phyloP scores from a whole-genome alignment of 2,329 filamentous ascomycete genomes.

The Bimuria novae-zelandiae region DNA sequence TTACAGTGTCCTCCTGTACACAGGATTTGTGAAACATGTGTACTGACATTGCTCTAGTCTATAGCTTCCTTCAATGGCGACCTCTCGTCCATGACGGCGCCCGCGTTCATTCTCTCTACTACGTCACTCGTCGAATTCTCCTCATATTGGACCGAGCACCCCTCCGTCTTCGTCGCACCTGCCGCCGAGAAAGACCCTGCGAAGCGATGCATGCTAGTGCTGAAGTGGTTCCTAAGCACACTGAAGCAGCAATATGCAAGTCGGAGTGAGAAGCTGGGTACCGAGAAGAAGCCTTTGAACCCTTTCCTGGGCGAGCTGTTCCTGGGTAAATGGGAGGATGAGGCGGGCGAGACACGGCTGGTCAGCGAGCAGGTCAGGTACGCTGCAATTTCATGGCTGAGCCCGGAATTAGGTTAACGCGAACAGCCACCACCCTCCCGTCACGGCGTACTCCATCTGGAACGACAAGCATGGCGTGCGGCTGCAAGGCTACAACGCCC shows the following conservation, averaged over 20 bases:
- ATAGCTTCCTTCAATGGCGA: conserved; percentile 62
- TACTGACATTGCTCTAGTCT: conserved; percentile 43
- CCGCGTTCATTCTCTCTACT: conserved; percentile 60
- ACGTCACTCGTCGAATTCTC: conserved; percentile 62
- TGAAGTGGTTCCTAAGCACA: conserved; percentile 95
- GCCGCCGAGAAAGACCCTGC: conserved; percentile 77
- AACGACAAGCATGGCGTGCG: conserved; percentile 81
- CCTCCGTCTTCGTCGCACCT: conserved; percentile 75
- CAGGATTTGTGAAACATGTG: too few relatives aligned
- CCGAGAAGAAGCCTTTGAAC: conserved; percentile 97
- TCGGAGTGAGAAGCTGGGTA: conserved; percentile 78
- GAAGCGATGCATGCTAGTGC: conserved; percentile 82
- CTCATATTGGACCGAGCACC: conserved; percentile 63
- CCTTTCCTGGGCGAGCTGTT: conserved; percentile 96
- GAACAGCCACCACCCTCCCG: conserved; percentile 81
- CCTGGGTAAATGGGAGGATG: conserved; percentile 85
- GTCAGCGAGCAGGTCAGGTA: conserved; percentile 92
- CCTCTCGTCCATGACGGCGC: conserved; percentile 60
- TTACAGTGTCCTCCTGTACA: too few relatives aligned
- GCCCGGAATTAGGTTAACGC: conserved; percentile 3
- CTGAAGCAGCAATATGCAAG: conserved; percentile 83
- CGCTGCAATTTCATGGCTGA: not conserved
- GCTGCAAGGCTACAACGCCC: conserved; percentile 85
- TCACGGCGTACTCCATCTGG: conserved; percentile 90
- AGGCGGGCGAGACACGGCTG: conserved; percentile 79